Conservation (phyloP, 73 alveolate genomes). For the Tetrahymena malaccensis region DNA sequence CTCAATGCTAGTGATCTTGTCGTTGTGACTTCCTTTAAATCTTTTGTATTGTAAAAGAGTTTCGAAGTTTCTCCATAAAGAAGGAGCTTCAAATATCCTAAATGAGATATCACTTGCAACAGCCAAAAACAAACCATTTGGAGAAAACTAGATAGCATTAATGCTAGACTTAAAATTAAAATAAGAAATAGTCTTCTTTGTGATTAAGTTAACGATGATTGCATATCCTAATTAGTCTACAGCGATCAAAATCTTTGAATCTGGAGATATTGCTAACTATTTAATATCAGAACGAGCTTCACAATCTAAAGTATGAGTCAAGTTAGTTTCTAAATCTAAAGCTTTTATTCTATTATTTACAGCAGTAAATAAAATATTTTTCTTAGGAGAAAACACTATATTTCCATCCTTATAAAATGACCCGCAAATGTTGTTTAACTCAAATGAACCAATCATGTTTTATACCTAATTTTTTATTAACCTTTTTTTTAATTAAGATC, state of each 20-base stretch:
- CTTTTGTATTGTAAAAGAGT: not conserved
- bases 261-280: not conserved
- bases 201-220: not conserved
- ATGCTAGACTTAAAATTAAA: not conserved
- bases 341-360: not conserved
- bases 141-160: not conserved
- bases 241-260: not conserved
- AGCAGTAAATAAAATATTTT: not conserved
- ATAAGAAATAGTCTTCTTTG: not conserved
- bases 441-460: not conserved
- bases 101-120: not conserved
- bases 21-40: conserved; percentile 42
- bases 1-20: conserved; percentile 64
- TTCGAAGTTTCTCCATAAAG: not conserved
- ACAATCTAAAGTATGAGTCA: not conserved
- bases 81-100: not conserved
- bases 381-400: not conserved
- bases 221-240: not conserved
- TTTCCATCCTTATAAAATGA: not conserved
- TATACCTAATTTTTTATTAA: not conserved
- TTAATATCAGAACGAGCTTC: not conserved
- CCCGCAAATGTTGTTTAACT: not conserved
- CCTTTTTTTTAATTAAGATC: not conserved
- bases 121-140: not conserved
- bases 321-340: not conserved